Base-by-base conservation (phyloP, 2,329 filamentous ascomycete genomes). In the Colletotrichum tabaci region DNA sequence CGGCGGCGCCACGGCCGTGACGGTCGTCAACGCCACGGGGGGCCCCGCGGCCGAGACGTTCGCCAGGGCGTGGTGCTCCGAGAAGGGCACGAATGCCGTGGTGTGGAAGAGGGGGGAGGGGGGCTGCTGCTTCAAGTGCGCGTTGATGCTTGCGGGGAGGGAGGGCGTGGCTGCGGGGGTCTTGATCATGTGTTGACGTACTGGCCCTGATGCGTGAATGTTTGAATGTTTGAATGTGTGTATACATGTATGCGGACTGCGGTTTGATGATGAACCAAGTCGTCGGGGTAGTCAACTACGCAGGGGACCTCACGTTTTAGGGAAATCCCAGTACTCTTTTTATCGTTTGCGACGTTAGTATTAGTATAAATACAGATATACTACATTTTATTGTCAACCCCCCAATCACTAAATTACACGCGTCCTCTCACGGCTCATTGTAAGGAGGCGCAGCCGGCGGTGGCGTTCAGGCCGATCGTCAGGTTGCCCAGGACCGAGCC, bases 401-500 rank as follows among this genome's bases (percentile, higher is more conserved):
- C 30, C 9, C 1, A 1, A 35, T 8, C 35, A 38, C 35, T 2
- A 10, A 9, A 38, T 10, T 10, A 38, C 9, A 9, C 35, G 8
- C 35, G 35, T 38, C 9, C 9, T 2, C 9, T 38, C 8, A 10
- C 35, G 35, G 35, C 35, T 38, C 35, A 38, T 9, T 7, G 8
- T 7, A 35, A 9, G 9, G 30, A 2, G 35, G 35, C 35, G 35
- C 8, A 10, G 35, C 35, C 35, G 35, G 35, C 35, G 35, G 35
- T 38, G 35, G 35, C 35, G 38, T 66, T 70, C 3, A 70, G 8
- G 15, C 66, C 66, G 16, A 52, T 15, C 1, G 55, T 66, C 61
- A 58, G 1, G 49, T 71, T 71, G 4, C 70, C 61, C 6, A 71
- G 23, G 13, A 73, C 61, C 0, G 67, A 73, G 23, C 16, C 18